phyloP scores from a whole-genome alignment of 148 eudicot species.

The Beta vulgaris region DNA sequence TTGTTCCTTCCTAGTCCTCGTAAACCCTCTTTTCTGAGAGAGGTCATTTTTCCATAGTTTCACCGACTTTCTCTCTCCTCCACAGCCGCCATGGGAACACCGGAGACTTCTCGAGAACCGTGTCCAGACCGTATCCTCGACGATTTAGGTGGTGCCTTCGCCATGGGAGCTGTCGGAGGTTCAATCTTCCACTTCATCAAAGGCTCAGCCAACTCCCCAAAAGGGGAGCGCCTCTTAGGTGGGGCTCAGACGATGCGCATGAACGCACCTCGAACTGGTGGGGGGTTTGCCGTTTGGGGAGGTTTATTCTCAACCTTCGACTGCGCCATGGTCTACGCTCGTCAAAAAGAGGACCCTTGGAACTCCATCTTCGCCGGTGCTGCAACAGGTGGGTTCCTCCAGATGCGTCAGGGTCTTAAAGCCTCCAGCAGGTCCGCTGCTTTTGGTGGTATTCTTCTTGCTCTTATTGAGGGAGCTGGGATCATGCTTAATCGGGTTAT shows the following conservation, averaged over 20 bases:
- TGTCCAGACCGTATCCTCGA: slow-evolving; percentile 82
- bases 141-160: slow-evolving; percentile 74
- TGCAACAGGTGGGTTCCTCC: slow-evolving; percentile 61
- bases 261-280: slow-evolving; percentile 64
- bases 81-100: slow-evolving; percentile 45
- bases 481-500: slow-evolving; percentile 48
- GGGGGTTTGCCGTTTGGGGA: slow-evolving; percentile 77
- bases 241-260: slow-evolving; percentile 49
- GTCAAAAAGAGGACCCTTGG: slow-evolving; percentile 90
- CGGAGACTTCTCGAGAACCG: slow-evolving; percentile 66
- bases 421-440: slow-evolving; percentile 46
- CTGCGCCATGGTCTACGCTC: slow-evolving; percentile 52
- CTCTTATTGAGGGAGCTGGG: slow-evolving; percentile 64
- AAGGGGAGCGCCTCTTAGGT: slow-evolving; percentile 51
- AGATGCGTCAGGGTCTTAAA: slow-evolving; percentile 48
- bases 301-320: slow-evolving; percentile 67
- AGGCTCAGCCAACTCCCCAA: slow-evolving; percentile 50
- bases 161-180: slow-evolving; percentile 72
- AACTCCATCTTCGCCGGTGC: slow-evolving; percentile 71
- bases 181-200: slow-evolving; percentile 65
- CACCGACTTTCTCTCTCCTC: background rate
- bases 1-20: too few relatives aligned
- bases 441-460: slow-evolving; percentile 53
- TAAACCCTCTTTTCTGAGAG: too few relatives aligned
- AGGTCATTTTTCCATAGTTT: too few relatives aligned